These are phyloP conservation scores for Geranomyces michiganensis DNA, from an alignment of 192 early-diverging fungal species.

Conservation along the genomic window DNA sequence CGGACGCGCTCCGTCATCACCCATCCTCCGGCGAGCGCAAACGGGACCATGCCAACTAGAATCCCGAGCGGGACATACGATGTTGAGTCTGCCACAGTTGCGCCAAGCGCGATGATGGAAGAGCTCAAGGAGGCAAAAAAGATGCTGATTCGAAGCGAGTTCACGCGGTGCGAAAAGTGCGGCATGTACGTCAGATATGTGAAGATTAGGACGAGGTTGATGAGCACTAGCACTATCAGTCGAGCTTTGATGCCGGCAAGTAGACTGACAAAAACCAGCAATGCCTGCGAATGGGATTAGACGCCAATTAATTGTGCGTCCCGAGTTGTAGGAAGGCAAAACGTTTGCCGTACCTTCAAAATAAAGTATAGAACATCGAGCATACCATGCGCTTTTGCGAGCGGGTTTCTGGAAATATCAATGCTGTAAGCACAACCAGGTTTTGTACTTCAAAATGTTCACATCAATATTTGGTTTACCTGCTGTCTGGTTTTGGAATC, in stretches of 20 bases:
- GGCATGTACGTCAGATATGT: neutral
- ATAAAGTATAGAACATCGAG: slow-evolving; percentile 14
- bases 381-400: slow-evolving; percentile 10
- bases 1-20: neutral
- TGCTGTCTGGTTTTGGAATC: slow-evolving; percentile 12
- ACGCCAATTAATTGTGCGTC: too few relatives aligned
- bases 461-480: neutral
- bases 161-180: slow-evolving; percentile 6
- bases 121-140: neutral
- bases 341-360: slow-evolving; percentile 9
- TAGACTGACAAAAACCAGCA: slow-evolving; percentile 10
- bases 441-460: too few relatives aligned
- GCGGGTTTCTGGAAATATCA: neutral
- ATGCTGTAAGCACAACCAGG: too few relatives aligned
- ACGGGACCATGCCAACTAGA: neutral
- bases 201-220: slow-evolving; percentile 4
- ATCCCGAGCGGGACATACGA: neutral
- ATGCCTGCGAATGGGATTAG: neutral
- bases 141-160: slow-evolving; percentile 2
- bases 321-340: too few relatives aligned
- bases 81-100: neutral
- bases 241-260: neutral
- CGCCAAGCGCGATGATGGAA: slow-evolving; percentile 1
- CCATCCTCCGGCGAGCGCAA: slow-evolving; percentile 4
- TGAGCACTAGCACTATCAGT: neutral